These are phyloP conservation scores for Dactylellina parvicollis DNA, from an alignment of 2,329 filamentous ascomycete species.

Conservation along the genomic window DNA sequence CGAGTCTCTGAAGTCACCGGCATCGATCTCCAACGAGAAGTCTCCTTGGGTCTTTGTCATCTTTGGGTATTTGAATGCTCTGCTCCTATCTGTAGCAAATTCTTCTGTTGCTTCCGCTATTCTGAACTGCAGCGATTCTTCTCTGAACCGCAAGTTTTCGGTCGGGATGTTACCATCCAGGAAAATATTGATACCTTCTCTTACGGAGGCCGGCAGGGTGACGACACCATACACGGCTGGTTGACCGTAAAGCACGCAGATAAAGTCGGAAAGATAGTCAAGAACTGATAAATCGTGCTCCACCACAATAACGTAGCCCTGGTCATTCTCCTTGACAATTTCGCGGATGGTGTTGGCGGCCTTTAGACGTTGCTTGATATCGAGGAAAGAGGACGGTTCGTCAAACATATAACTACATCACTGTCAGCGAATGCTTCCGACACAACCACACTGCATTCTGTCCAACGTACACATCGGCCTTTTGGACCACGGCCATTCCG, in stretches of 20 bases:
- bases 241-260: conserved; percentile 95
- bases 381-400: conserved; percentile 97
- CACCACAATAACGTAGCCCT: conserved; percentile 88
- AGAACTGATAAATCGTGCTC: conserved; percentile 99
- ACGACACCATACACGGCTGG: conserved; percentile 98
- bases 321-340: conserved; percentile 82
- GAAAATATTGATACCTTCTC: conserved; percentile 99
- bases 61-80: conserved; percentile 83
- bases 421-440: not conserved
- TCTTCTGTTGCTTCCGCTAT: conserved; percentile 90
- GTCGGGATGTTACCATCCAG: conserved; percentile 97
- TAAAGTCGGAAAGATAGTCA: conserved; percentile 98
- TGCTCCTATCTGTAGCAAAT: conserved; percentile 82
- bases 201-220: conserved; percentile 91
- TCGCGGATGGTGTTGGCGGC: conserved; percentile 93
- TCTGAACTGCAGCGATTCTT: conserved; percentile 95
- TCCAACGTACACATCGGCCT: conserved; percentile 84
- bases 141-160: conserved; percentile 97
- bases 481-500: conserved; percentile 91
- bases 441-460: not conserved
- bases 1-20: conserved; percentile 92
- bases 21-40: conserved; percentile 84
- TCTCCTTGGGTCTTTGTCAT: conserved; percentile 93
- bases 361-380: conserved; percentile 97
- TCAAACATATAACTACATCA: conserved; percentile 91